Conservation (phyloP, 768 basidiomycete species). For the Amanita molliuscula region DNA sequence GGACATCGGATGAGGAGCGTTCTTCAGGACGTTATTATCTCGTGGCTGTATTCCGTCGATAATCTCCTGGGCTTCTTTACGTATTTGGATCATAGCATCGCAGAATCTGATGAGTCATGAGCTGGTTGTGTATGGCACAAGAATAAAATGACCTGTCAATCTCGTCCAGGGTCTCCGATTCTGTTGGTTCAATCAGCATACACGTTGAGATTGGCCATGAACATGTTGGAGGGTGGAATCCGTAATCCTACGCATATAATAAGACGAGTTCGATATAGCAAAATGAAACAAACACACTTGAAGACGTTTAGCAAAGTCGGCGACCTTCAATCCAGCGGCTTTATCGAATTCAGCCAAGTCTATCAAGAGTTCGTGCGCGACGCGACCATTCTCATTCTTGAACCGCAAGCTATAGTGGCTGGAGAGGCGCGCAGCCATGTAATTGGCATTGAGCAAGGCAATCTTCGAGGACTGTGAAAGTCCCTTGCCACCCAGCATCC, state of each 20-base stretch:
- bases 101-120: slow-evolving; percentile 56
- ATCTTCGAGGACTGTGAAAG: slow-evolving; percentile 77
- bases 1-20: slow-evolving; percentile 86
- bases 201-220: slow-evolving; percentile 97
- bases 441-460: slow-evolving; percentile 92
- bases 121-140: background rate
- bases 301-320: slow-evolving; percentile 92
- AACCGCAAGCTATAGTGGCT: slow-evolving; percentile 81
- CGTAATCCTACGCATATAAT: slow-evolving; percentile 53
- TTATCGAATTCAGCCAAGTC: slow-evolving; percentile 96
- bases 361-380: slow-evolving; percentile 93
- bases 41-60: slow-evolving; percentile 79
- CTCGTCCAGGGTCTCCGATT: slow-evolving; percentile 90
- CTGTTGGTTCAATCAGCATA: slow-evolving; percentile 97
- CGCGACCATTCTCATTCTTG: slow-evolving; percentile 83
- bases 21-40: slow-evolving; percentile 87
- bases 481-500: slow-evolving; percentile 96
- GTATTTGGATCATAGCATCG: slow-evolving; percentile 96
- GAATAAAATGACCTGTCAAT: slow-evolving; percentile 56
- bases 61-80: slow-evolving; percentile 84
- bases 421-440: slow-evolving; percentile 85
- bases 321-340: slow-evolving; percentile 79
- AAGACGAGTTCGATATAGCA: background rate
- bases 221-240: slow-evolving; percentile 95
- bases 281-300: slow-evolving; percentile 42